Percentiles rank a stretch among this genome's conserved stretches.
These are phyloP conservation scores for Infundibulicybe gibba DNA, from an alignment of 768 basidiomycete species.

Conservation along the genomic window DNA sequence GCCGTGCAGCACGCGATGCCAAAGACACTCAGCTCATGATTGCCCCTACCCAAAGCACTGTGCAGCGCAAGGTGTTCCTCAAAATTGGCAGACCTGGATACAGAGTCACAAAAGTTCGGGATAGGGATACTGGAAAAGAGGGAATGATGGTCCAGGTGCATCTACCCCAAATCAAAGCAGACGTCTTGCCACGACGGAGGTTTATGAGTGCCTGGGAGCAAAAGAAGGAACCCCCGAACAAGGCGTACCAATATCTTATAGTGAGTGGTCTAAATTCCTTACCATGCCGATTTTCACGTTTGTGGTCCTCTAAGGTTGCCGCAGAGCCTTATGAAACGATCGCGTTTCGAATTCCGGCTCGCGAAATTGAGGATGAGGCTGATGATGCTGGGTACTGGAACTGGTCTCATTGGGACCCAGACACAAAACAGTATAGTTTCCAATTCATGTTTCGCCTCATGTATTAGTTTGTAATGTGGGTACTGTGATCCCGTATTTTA, in stretches of 20 bases:
- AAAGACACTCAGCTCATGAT: constrained; percentile 92
- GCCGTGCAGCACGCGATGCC: constrained; percentile 95
- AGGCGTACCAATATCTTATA: constrained; percentile 95
- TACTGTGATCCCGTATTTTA: too few relatives aligned
- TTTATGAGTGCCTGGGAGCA: constrained; percentile 99
- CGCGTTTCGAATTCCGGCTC: constrained; percentile 96
- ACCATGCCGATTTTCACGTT: constrained; percentile 21
- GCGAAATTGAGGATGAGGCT: constrained; percentile 94
- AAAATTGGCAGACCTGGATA: constrained; percentile 97
- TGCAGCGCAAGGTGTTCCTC: constrained; percentile 92
- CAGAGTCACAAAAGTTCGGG: constrained; percentile 95
- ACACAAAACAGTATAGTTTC: constrained; percentile 97
- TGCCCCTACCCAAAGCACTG: constrained; percentile 70
- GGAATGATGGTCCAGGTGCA: constrained; percentile 98
- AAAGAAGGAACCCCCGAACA: constrained; percentile 90
- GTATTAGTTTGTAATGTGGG: constrained; percentile 19
- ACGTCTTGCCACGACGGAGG: constrained; percentile 77
- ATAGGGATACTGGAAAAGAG: constrained; percentile 85
- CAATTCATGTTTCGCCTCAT: constrained; percentile 90
- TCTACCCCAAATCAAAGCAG: constrained; percentile 89
- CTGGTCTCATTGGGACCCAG: constrained; percentile 99
- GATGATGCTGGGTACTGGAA: constrained; percentile 90
- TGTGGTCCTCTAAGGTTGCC: constrained; percentile 63
- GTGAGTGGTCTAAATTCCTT: constrained; percentile 45
- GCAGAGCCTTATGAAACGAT: constrained; percentile 99